These are phyloP conservation scores for Penicillium maclennaniae DNA, from an alignment of 495 filamentous ascomycete genomes.

Conservation along the genomic window DNA sequence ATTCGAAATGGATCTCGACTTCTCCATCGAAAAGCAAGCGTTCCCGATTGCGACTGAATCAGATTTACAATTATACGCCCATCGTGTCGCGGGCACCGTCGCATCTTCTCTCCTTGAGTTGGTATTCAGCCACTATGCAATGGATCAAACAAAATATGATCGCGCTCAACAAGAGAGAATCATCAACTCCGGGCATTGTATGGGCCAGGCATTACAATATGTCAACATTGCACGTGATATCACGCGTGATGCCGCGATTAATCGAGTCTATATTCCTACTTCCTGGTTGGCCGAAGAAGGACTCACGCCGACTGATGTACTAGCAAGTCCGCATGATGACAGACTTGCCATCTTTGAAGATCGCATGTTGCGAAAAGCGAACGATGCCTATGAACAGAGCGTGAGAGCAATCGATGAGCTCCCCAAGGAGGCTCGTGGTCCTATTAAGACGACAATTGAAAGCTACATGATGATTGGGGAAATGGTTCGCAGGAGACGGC, in stretches of 20 bases:
- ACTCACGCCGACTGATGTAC: constrained; percentile 48
- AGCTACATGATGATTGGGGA: constrained; percentile 70
- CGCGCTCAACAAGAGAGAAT: neutral
- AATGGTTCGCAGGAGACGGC: constrained; percentile 22
- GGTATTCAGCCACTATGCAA: constrained; percentile 48
- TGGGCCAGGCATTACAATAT: constrained; percentile 67
- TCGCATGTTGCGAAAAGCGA: constrained; percentile 52
- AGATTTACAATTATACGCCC: constrained; percentile 55
- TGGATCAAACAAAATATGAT: neutral
- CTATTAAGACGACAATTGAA: constrained; percentile 63
- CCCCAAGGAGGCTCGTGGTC: constrained; percentile 51
- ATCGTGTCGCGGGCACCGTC: constrained; percentile 63
- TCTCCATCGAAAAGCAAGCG: constrained; percentile 20
- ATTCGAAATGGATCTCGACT: constrained; percentile 58
- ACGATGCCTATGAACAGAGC: constrained; percentile 48
- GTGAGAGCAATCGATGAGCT: constrained; percentile 51
- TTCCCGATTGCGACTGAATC: constrained; percentile 54
- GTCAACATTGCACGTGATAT: constrained; percentile 71
- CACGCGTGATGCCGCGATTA: constrained; percentile 53
- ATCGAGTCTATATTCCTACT: constrained; percentile 59
- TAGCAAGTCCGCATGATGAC: constrained; percentile 40
- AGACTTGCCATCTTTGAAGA: constrained; percentile 44
- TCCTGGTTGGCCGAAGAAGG: constrained; percentile 55
- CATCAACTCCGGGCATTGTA: constrained; percentile 49
- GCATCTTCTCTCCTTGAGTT: constrained; percentile 61